Evolutionary conservation across 805 yeast species (phyloP), one percentile per base, ranked within the genome.

Genomic region (Myxozyma neglecta): DNA sequence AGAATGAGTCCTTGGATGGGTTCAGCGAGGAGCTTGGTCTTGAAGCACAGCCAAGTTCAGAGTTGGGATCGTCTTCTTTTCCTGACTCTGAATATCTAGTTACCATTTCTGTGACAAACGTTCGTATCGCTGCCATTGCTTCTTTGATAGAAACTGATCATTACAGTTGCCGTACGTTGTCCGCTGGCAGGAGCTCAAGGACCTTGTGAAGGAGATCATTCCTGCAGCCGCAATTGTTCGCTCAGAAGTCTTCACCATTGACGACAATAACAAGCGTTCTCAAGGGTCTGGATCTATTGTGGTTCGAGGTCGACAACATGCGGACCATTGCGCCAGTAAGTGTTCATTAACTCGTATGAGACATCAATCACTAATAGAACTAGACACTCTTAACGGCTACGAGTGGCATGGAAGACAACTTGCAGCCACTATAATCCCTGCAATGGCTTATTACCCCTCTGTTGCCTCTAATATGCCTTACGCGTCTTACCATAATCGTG

Each of bases 161-260:
- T 9, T 47, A 1, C 14, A 57, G 62, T 53, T 68, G 7, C 68
- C 70, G 11, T 68, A 60, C 56, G 37, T 60, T 35, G 67, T 62
- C 24, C 67, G 60, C 36, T 66, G 70, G 68, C 69, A 64, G 46
- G 68, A 65, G 20, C 65, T 68, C 50, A 63, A 68, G 44, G 69
- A 67, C 40, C 63, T 66, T 49, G 63, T 67, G 32, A 66, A 65
- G 42, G 57, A 59, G 32, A 47, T 62, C 56, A 36, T 64, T 7
- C 65, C 67, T 3, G 57, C 53, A n/a, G 24, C 59, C 24, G 48
- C 46, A 40, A 59, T 64, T 29, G 63, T 61, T 40, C 51, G 67
- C 29, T 51, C 65, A 2, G 67, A 64, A 39, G 67, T 64, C 36
- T 61, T 44, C 51, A 59, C 62, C 2, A 35, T 48, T 45, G 61